Conservation (phyloP, 2,329 filamentous ascomycete genomes). For the Huntiella bhutanensis region DNA sequence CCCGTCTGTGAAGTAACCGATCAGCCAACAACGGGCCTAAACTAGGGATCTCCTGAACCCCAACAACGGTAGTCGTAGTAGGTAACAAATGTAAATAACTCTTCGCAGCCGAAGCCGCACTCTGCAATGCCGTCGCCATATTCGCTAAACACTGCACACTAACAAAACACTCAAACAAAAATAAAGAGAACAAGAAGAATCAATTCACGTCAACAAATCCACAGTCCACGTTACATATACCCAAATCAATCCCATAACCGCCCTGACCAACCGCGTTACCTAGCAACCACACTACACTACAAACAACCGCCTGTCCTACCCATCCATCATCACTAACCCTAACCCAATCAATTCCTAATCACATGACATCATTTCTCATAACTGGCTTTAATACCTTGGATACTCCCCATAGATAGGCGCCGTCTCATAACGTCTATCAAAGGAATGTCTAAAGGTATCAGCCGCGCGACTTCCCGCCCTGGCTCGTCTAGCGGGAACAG, state of each 20-base stretch:
- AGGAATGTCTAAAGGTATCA: conserved; percentile 22
- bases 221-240: background rate
- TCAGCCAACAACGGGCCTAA: conserved; percentile 25
- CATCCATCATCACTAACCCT: no score
- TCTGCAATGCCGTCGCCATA: background rate
- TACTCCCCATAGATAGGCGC: conserved; percentile 4
- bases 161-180: conserved; percentile 5
- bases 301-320: background rate
- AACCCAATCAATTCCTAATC: background rate
- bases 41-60: background rate
- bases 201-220: background rate
- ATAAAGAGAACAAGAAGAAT: conserved; percentile 1
- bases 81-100: conserved; percentile 12
- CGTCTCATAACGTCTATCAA: conserved; percentile 9
- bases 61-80: conserved; percentile 9
- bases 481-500: conserved; percentile 14
- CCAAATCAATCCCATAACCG: no score
- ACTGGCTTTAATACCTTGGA: background rate
- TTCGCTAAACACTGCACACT: conserved; percentile 11
- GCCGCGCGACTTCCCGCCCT: conserved; percentile 29
- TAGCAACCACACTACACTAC: background rate
- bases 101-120: background rate
- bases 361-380: background rate
- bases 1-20: conserved; percentile 24
- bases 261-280: background rate